A percentile compares a stretch with the other conserved stretches of the same genome.
Evolutionary conservation across 208 protist species (phyloP).

Genomic region (Trypanosoma platydactyli): DNA sequence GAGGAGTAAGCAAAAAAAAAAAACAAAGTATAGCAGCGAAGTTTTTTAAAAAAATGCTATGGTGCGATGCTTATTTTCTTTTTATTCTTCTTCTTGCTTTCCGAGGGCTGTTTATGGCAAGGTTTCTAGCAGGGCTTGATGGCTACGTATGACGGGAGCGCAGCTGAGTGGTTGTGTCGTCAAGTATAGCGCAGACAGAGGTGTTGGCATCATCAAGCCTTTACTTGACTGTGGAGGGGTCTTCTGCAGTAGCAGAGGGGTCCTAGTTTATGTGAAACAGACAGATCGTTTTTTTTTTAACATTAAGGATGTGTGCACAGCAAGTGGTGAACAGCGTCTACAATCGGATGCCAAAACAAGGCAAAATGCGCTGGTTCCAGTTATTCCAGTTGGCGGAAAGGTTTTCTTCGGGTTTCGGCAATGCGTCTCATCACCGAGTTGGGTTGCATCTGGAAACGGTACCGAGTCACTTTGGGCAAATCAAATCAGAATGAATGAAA

Average conservation of each 20-base stretch:
- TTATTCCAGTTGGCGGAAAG: constrained; percentile 6
- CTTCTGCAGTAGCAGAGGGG: not conserved
- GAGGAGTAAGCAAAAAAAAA: not conserved
- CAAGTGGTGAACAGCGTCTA: not conserved
- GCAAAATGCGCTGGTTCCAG: not conserved
- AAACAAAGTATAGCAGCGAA: too few relatives aligned
- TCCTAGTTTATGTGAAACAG: constrained; percentile 6
- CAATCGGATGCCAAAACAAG: not conserved
- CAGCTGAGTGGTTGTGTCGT: constrained; percentile 16
- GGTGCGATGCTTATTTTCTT: constrained; percentile 8
- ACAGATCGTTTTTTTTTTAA: constrained; percentile 25
- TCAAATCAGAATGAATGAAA: constrained; percentile 9
- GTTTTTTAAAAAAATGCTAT: constrained; percentile 10
- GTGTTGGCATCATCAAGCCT: constrained; percentile 25
- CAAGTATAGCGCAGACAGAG: constrained; percentile 25
- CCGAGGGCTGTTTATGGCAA: not conserved
- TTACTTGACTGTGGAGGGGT: not conserved
- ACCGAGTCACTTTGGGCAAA: not conserved
- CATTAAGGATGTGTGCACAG: constrained; percentile 11
- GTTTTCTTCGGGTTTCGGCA: constrained; percentile 15
- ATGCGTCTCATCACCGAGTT: not conserved
- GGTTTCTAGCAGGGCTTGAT: not conserved
- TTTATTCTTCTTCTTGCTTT: constrained; percentile 11
- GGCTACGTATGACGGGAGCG: constrained; percentile 3
- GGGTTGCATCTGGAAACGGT: not conserved